Evolutionary conservation across 345 rosid species (phyloP).

Genomic region (Eucalyptus tenuipes): DNA sequence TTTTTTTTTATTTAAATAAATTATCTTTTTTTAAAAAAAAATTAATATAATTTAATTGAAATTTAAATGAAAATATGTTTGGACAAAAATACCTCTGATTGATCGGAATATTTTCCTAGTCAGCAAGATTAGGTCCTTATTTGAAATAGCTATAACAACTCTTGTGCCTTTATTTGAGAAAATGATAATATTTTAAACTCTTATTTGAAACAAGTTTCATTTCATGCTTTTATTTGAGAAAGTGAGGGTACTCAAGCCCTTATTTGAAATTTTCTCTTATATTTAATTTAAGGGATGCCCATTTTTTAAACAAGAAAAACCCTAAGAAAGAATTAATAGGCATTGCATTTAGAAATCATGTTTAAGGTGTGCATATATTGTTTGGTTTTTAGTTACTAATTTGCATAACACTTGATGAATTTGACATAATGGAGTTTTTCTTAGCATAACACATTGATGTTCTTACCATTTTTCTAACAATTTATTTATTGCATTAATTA

Average conservation of each 20-base stretch:
- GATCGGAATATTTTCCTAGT: too few species aligned
- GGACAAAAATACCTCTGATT: too few species aligned
- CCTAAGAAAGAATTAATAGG: neutral
- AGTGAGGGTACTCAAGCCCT: fast-evolving
- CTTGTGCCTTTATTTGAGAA: fast-evolving
- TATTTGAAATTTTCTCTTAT: too few species aligned
- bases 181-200: fast-evolving
- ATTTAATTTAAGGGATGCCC: neutral
- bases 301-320: neutral
- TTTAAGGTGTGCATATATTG: neutral
- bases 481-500: neutral
- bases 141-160: too few species aligned
- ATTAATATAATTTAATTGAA: too few species aligned
- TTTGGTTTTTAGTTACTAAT: neutral
- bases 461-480: neutral
- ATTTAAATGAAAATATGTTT: too few species aligned
- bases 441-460: neutral
- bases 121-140: fast-evolving
- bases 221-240: too few species aligned
- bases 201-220: too few species aligned
- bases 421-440: neutral
- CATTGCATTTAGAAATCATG: neutral
- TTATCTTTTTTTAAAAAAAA: too few species aligned
- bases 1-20: too few species aligned
- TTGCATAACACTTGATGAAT: neutral